A percentile compares a stretch with the other conserved stretches of the same genome.
phyloP scores from a whole-genome alignment of 345 rosid species.

The Luvunga scandens region DNA sequence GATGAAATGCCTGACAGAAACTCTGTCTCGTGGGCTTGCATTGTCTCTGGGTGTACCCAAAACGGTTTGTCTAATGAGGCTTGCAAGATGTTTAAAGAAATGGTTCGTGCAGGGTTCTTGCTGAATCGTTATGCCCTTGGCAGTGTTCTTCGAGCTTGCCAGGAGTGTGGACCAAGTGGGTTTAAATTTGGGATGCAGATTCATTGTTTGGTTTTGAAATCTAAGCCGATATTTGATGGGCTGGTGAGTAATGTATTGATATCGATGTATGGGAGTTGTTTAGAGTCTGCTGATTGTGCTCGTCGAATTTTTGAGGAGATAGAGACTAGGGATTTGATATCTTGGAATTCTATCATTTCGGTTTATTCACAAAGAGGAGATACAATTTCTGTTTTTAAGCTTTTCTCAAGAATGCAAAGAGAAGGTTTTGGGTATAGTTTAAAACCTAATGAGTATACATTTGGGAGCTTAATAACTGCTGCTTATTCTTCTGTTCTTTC shows the following conservation, averaged over 20 bases:
- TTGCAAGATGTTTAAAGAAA: constrained; percentile 41
- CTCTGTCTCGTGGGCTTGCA: constrained; percentile 72
- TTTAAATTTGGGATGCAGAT: constrained; percentile 62
- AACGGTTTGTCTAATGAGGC: constrained; percentile 57
- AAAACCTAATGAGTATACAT: constrained; percentile 82
- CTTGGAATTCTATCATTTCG: constrained; percentile 79
- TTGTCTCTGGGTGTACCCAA: constrained; percentile 68
- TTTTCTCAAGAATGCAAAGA: constrained; percentile 62
- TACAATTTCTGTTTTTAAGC: constrained; percentile 47
- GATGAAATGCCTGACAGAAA: constrained; percentile 75
- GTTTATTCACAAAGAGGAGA: constrained; percentile 63
- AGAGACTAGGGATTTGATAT: constrained; percentile 46
- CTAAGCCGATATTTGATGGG: constrained; percentile 46
- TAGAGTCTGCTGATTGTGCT: constrained; percentile 42
- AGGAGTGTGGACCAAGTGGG: constrained; percentile 46
- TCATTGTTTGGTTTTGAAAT: constrained; percentile 66
- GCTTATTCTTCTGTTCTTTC: constrained; percentile 52
- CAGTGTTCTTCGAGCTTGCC: constrained; percentile 70
- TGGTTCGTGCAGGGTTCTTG: constrained; percentile 48
- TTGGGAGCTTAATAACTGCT: constrained; percentile 73
- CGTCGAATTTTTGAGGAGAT: constrained; percentile 59
- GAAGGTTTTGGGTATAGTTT: constrained; percentile 31
- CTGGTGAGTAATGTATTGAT: constrained; percentile 66
- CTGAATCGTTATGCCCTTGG: constrained; percentile 67
- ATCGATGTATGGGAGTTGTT: constrained; percentile 68